Conservation (phyloP, 768 basidiomycete genomes). For the Naganishia antarctica region DNA sequence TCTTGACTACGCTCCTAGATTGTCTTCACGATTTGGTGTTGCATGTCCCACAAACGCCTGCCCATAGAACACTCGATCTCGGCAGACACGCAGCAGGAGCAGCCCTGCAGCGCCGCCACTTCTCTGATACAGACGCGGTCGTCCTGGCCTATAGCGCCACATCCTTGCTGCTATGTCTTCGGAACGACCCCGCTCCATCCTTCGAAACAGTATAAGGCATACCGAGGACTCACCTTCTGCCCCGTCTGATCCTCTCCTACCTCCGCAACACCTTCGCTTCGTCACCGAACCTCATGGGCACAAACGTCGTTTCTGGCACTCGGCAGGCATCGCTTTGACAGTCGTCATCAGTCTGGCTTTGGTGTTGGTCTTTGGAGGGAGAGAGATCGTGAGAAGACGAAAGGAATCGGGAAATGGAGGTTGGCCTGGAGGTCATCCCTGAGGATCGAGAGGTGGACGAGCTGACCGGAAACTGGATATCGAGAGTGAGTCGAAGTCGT, state of each 20-base stretch:
- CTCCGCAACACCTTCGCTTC: conserved; percentile 5
- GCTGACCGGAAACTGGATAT: no score
- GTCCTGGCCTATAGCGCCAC: no score
- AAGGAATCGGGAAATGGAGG: neutral
- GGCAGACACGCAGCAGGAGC: no score
- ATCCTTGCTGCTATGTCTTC: neutral
- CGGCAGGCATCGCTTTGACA: neutral
- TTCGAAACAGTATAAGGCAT: conserved; percentile 2
- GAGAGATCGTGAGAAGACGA: neutral
- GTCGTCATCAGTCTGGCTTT: neutral
- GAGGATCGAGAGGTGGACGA: neutral
- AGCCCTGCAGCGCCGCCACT: no score
- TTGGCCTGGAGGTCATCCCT: conserved; percentile 13
- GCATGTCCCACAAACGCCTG: no score
- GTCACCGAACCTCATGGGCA: conserved; percentile 12
- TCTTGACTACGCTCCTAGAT: no score
- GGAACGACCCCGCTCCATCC: conserved; percentile 13
- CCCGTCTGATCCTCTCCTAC: neutral
- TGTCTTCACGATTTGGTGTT: no score
- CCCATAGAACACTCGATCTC: no score
- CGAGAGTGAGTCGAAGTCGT: neutral
- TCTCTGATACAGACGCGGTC: no score
- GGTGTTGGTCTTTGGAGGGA: conserved; percentile 1
- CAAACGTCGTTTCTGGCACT: conserved; percentile 9
- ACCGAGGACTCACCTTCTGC: neutral